Evolutionary conservation across 2,329 filamentous ascomycete genomes (phyloP).

Genomic region (Fusarium veterinarium): DNA sequence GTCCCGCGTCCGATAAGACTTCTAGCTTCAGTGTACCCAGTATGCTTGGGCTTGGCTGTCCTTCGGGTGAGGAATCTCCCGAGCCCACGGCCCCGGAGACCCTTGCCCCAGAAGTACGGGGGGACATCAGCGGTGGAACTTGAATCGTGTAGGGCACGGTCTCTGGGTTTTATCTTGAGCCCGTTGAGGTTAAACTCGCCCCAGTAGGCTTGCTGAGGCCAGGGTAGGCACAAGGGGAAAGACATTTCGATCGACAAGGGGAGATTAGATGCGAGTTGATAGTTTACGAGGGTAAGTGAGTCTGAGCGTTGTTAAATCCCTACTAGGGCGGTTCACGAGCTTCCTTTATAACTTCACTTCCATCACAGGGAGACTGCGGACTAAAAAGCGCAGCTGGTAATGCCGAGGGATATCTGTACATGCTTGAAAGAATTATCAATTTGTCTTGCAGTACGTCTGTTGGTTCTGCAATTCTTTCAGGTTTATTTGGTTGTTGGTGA

Average conservation of each 20-base stretch:
- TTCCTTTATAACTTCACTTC: conserved; percentile 21
- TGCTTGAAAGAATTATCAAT: not conserved
- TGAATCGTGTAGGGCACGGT: conserved; percentile 10
- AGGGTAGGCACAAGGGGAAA: conserved; percentile 30
- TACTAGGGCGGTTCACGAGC: conserved; percentile 2
- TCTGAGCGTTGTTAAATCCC: conserved; percentile 34
- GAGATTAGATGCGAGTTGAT: conserved; percentile 15
- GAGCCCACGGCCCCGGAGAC: conserved; percentile 26
- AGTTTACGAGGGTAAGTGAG: conserved; percentile 11
- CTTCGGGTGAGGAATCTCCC: conserved; percentile 20
- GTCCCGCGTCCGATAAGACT: conserved; percentile 30
- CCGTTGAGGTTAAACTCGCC: conserved; percentile 39
- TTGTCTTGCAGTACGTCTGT: not conserved
- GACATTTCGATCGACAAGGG: conserved; percentile 40
- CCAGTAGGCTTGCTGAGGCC: conserved; percentile 38
- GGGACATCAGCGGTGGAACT: conserved; percentile 13
- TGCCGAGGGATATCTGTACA: not conserved
- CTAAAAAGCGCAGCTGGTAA: conserved; percentile 10
- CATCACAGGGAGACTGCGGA: not conserved
- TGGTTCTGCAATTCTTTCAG: conserved; percentile 3
- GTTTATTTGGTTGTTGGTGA: not conserved
- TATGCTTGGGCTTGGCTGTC: conserved; percentile 16
- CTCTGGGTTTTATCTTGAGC: conserved; percentile 34
- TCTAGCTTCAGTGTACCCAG: conserved; percentile 39
- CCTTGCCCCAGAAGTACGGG: conserved; percentile 39